Base-by-base conservation (phyloP, 1,284 basidiomycete genomes). In the Puccinia coronata region DNA sequence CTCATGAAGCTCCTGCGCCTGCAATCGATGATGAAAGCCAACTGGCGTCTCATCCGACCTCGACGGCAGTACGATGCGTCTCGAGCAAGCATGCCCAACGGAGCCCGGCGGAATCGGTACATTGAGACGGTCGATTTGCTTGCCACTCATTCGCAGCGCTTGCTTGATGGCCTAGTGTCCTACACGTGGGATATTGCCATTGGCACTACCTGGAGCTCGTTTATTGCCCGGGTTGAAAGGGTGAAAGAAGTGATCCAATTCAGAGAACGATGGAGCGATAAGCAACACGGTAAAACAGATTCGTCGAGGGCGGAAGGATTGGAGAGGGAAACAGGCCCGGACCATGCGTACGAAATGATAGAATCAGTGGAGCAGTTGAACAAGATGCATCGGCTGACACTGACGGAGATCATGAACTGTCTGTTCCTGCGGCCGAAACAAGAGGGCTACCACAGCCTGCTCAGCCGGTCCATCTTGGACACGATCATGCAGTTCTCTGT, bases 101-200 rank as follows among this genome's bases (percentile, higher is more conserved):
- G 28, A 39, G 14, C 25, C 11, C 25, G 49, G 43, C 12, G 34
- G 20, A 41, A 53, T 14, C 28, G 25, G 6, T 75, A 59, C 39
- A 31, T 41, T 20, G 31, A 61, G 4, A 1, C 39, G 25, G 28
- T 80, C 11, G 51, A 61, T 36, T 28, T 63, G 2, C 47, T 80
- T 11, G 57, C 59, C 28, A 31, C 55, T 8, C 36, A 67, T 72
- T 80, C 51, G 31, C 78, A 80, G 31, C 78, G 57, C 41, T 34
- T 80, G 12, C 51, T 80, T 9, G 57, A 80, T 49, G 78, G 78
- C 1, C 41, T 80, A 9, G 57, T 71, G 14, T 80, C 78, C 25
- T 80, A 71, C 55, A 73, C 78, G 5, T 72, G 78, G 69, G 78
- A 80, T 18, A 53, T 80, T 14, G 78, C 78, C 23, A 61, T 80